phyloP scores from a whole-genome alignment of 2,329 filamentous ascomycete species.

The Exophiala oligosperma region DNA sequence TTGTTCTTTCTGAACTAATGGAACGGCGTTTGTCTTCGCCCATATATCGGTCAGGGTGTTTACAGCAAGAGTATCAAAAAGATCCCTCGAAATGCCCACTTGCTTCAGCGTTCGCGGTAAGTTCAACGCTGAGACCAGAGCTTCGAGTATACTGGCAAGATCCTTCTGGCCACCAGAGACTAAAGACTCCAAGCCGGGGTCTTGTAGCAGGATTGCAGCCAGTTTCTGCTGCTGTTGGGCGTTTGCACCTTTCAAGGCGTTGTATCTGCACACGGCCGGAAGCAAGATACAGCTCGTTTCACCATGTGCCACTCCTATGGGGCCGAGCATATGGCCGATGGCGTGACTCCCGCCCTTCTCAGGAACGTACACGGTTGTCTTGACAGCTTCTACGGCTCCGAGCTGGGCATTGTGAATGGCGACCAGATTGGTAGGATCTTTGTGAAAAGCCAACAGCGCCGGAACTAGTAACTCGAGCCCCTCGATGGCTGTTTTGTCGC shows the following conservation, averaged over 20 bases:
- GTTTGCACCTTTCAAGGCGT: constrained; percentile 41
- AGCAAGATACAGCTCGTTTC: constrained; percentile 59
- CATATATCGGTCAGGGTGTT: constrained; percentile 22
- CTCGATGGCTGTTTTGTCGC: constrained; percentile 26
- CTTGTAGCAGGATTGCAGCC: constrained; percentile 29
- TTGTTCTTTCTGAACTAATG: constrained; percentile 47
- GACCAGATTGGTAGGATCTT: not conserved
- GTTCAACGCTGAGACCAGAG: constrained; percentile 15
- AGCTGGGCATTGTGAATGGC: not conserved
- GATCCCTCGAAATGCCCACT: constrained; percentile 16
- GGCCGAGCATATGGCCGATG: constrained; percentile 54
- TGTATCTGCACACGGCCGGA: constrained; percentile 58
- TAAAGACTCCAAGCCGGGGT: not conserved
- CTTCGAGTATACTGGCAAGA: constrained; percentile 20
- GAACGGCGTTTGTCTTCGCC: constrained; percentile 38
- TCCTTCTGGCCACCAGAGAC: constrained; percentile 26
- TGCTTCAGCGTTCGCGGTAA: constrained; percentile 20
- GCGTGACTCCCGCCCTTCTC: constrained; percentile 51
- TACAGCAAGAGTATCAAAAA: constrained; percentile 17
- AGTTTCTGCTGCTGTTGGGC: constrained; percentile 44
- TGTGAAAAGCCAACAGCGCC: constrained; percentile 27
- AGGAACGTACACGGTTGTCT: constrained; percentile 32
- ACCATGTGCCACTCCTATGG: constrained; percentile 59
- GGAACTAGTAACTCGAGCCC: constrained; percentile 28
- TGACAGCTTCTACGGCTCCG: constrained; percentile 21